phyloP scores from a whole-genome alignment of 148 eudicot species.

The Dysphania ambrosioides region DNA sequence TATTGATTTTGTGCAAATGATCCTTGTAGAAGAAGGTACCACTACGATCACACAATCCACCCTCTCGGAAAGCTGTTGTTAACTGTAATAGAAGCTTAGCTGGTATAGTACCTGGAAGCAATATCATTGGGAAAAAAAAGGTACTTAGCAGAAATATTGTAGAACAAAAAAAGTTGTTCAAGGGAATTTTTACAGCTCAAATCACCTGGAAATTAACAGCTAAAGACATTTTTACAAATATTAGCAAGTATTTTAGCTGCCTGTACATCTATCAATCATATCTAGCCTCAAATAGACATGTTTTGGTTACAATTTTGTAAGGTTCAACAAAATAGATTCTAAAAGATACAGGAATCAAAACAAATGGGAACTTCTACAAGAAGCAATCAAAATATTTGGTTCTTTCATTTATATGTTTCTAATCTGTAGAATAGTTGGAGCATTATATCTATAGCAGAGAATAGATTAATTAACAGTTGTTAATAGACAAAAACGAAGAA shows the following conservation, averaged over 20 bases:
- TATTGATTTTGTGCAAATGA: conserved; percentile 57
- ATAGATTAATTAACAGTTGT: not conserved
- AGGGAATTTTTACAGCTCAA: not conserved
- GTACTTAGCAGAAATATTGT: not conserved
- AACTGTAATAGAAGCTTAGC: conserved; percentile 84
- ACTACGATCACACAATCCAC: conserved; percentile 79
- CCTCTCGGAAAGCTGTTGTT: conserved; percentile 74
- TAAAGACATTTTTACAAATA: not conserved
- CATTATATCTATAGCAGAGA: not conserved
- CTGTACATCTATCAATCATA: not conserved
- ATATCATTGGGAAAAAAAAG: not conserved
- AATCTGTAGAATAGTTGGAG: not conserved
- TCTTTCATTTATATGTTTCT: not conserved
- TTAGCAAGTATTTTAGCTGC: not conserved
- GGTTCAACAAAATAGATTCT: not conserved
- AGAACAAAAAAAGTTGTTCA: not conserved
- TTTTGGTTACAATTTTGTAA: not conserved
- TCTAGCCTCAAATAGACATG: not conserved
- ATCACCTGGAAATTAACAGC: not conserved
- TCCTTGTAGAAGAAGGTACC: conserved; percentile 86
- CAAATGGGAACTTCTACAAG: not conserved
- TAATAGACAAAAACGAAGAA: too few relatives aligned
- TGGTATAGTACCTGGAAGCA: conserved; percentile 76
- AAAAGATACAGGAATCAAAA: not conserved
- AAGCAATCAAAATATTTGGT: not conserved